These are phyloP conservation scores for Candida smagusa DNA, from an alignment of 1,139 yeast genomes.

Conservation along the genomic window DNA sequence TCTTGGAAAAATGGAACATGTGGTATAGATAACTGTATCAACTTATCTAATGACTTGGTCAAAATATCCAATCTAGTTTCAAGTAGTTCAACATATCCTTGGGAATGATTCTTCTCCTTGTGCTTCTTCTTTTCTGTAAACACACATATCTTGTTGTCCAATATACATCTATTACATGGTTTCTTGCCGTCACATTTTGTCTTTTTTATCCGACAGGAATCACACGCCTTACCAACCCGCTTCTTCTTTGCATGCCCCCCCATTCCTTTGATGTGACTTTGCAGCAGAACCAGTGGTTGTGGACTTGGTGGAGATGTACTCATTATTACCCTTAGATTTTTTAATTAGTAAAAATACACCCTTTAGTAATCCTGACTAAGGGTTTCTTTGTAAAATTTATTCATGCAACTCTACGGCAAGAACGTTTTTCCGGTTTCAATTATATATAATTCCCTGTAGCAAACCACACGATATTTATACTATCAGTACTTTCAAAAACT, in stretches of 20 bases:
- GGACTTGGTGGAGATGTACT: conserved; percentile 4
- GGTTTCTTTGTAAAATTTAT: not conserved
- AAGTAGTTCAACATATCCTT: conserved; percentile 66
- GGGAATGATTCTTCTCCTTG: conserved; percentile 60
- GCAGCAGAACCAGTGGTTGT: conserved; percentile 1
- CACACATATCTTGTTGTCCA: conserved; percentile 72
- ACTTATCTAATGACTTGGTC: conserved; percentile 50
- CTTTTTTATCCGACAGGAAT: conserved; percentile 71
- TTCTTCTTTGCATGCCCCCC: conserved; percentile 42
- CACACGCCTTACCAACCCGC: conserved; percentile 80
- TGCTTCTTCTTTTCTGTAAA: conserved; percentile 66
- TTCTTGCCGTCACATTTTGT: conserved; percentile 77
- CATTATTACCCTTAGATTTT: not conserved
- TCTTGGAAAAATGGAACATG: conserved; percentile 31
- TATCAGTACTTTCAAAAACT: too few relatives aligned
- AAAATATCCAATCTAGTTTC: conserved; percentile 66
- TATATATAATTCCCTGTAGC: too few relatives aligned
- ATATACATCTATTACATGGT: conserved; percentile 67
- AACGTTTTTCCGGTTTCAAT: too few relatives aligned
- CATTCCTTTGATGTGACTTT: not conserved
- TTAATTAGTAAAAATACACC: not conserved
- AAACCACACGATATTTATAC: too few relatives aligned
- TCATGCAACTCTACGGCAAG: too few relatives aligned
- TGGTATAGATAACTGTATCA: conserved; percentile 34
- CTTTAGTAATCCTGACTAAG: not conserved